These are phyloP conservation scores for Tolypocladium tundrense DNA, from an alignment of 2,329 filamentous ascomycete species.

Conservation along the genomic window DNA sequence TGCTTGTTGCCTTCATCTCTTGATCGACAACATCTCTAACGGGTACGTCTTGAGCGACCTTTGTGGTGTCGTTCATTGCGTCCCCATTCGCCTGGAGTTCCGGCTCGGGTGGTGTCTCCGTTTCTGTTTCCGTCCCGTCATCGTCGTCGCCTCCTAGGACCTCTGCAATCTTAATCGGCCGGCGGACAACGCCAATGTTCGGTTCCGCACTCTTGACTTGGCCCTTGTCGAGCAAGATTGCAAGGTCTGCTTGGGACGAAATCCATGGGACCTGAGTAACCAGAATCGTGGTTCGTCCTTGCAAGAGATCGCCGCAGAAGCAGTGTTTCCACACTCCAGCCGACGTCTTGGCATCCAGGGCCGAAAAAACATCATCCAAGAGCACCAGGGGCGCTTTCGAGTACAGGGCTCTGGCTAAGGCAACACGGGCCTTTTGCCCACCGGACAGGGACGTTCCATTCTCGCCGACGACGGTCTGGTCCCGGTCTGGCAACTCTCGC, in stretches of 20 bases:
- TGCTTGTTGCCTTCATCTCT: conserved; percentile 36
- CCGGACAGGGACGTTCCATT: conserved; percentile 45
- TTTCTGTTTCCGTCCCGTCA: conserved; percentile 14
- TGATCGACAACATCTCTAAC: conserved; percentile 34
- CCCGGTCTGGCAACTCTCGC: conserved; percentile 36
- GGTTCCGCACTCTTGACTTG: conserved; percentile 27
- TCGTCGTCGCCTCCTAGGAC: conserved; percentile 26
- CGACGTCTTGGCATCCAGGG: conserved; percentile 48
- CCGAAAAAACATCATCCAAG: conserved; percentile 50
- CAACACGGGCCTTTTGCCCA: conserved; percentile 46
- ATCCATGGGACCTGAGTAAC: conserved; percentile 48
- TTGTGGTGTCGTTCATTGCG: conserved; percentile 18
- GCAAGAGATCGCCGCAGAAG: conserved; percentile 45
- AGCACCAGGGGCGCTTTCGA: conserved; percentile 44
- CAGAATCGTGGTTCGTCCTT: conserved; percentile 43
- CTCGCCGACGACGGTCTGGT: conserved; percentile 42
- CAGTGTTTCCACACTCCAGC: conserved; percentile 45
- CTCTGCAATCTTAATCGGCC: conserved; percentile 31
- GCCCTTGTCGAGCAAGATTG: conserved; percentile 36
- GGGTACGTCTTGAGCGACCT: conserved; percentile 23
- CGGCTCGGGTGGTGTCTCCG: conserved; percentile 13
- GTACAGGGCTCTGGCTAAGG: conserved; percentile 46
- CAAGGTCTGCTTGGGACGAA: conserved; percentile 37
- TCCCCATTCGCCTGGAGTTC: conserved; percentile 18
- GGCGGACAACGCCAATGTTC: conserved; percentile 34